Evolutionary conservation across 2,329 filamentous ascomycete species (phyloP).

Genomic region (Talaromyces piceae): DNA sequence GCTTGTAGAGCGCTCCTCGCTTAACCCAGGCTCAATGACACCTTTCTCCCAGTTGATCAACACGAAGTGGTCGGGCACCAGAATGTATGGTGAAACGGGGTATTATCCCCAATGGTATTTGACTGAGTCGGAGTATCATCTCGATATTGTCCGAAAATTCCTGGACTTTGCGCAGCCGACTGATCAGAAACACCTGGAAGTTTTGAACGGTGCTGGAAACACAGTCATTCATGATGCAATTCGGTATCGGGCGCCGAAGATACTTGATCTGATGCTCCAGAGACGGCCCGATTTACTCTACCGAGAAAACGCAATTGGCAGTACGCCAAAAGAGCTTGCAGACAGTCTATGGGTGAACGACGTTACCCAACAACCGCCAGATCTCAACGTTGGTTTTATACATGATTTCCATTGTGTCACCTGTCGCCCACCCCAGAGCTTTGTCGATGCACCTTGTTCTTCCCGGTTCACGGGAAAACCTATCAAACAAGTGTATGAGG

Average conservation of each 20-base stretch:
- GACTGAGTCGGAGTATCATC: conserved; percentile 14
- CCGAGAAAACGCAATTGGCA: conserved; percentile 68
- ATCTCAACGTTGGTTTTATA: conserved; percentile 1
- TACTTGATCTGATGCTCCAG: conserved; percentile 47
- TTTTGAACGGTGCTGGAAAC: conserved; percentile 39
- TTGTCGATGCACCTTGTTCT: neutral
- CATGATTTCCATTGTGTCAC: neutral
- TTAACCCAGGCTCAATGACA: conserved; percentile 18
- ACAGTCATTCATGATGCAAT: conserved; percentile 35
- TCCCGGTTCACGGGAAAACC: neutral
- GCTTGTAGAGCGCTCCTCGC: conserved; percentile 22
- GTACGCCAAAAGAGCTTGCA: conserved; percentile 57
- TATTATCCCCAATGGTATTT: neutral
- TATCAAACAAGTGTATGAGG: conserved; percentile 24
- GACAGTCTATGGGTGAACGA: conserved; percentile 21
- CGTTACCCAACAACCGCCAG: conserved; percentile 14
- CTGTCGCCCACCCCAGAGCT: neutral
- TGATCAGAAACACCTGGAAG: conserved; percentile 35
- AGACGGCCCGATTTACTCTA: conserved; percentile 53
- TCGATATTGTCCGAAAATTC: conserved; percentile 43
- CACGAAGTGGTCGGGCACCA: conserved; percentile 11
- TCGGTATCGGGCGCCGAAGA: conserved; percentile 44
- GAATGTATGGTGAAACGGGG: neutral
- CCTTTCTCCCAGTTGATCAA: conserved; percentile 54
- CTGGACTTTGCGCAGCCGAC: conserved; percentile 50